These are phyloP conservation scores for Penicillium sp. DNA, from an alignment of 2,329 filamentous ascomycete genomes.

Conservation along the genomic window DNA sequence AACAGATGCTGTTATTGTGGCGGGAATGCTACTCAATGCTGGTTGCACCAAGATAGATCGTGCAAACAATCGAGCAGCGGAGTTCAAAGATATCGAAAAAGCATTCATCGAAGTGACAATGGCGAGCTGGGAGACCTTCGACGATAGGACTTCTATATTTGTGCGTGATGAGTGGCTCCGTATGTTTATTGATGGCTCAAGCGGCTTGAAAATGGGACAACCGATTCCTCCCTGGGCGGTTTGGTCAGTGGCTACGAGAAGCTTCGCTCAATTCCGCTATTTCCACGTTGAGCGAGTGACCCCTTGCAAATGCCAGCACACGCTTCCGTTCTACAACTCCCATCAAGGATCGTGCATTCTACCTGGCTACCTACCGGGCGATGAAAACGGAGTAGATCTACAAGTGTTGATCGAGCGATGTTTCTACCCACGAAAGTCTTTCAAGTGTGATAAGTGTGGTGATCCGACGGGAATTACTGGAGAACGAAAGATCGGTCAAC, in stretches of 20 bases:
- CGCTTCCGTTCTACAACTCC: neutral
- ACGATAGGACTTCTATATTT: slow-evolving; percentile 8
- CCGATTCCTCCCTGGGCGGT: slow-evolving; percentile 18
- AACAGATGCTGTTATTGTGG: slow-evolving; percentile 37
- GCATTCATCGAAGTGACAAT: slow-evolving; percentile 32
- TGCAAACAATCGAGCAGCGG: slow-evolving; percentile 12
- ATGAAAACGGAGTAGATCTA: slow-evolving; percentile 21
- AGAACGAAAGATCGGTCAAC: slow-evolving; percentile 17
- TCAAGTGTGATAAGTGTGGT: slow-evolving; percentile 12
- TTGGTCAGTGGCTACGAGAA: slow-evolving; percentile 28
- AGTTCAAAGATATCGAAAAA: slow-evolving; percentile 21
- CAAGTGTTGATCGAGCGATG: slow-evolving; percentile 21
- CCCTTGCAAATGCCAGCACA: slow-evolving; percentile 10
- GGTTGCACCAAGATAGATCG: slow-evolving; percentile 38
- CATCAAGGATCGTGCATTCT: slow-evolving; percentile 15
- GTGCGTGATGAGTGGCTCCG: slow-evolving; percentile 24
- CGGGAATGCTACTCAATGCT: slow-evolving; percentile 37
- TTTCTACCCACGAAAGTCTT: slow-evolving; percentile 10
- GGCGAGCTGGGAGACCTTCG: slow-evolving; percentile 32
- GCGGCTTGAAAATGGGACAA: slow-evolving; percentile 11
- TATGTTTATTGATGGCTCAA: slow-evolving; percentile 7
- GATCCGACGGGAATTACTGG: neutral
- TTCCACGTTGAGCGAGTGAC: slow-evolving; percentile 12
- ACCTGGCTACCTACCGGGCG: slow-evolving; percentile 12
- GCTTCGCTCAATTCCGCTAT: slow-evolving; percentile 32